Base-by-base conservation (phyloP, 2,329 filamentous ascomycete species). In the Colletotrichum sp. region DNA sequence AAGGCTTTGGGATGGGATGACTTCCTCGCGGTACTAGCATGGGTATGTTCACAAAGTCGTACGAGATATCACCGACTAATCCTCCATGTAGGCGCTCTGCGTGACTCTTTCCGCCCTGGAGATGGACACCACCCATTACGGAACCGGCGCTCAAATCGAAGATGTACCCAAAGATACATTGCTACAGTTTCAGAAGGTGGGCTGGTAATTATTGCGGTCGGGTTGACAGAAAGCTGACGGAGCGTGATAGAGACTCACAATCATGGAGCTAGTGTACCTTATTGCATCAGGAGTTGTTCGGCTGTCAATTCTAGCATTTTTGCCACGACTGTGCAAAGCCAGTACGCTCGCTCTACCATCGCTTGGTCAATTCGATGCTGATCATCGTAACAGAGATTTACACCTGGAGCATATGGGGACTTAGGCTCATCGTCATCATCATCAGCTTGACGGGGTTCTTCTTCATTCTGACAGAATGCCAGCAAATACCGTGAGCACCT, bases 291-390 rank as follows among this genome's bases (percentile, higher is more conserved):
- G 82, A 18, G 72, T 83, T 6, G 80, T 85, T 28, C 79, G 84
- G 60, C 68, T 85, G 18, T 80, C 83, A 4, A 83, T 86, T 36
- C 79, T 83, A 10, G 81, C 82, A 8, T 85, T 85, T 72, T 75
- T 85, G 15, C 81, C 81, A 12, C 81, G 84, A n/a, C 79, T 85
- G 16, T 78, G 77, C 63, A 82, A 81, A 77, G 82, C 84, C 21
- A 81, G 84, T 85, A 79, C 16, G 67, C 34, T 16, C 3, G 12
- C 21, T 26, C 7, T 16, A 21, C 24, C 32, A 18, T 64, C 9
- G 2, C 13, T 39, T 15, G 15, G 34, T 36, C 8, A 4, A 44
- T 10, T 34, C 1, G 1, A 4, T 16, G 60, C 59, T 74, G 15
- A 76, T 30, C 8, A 24, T 3, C 8, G 18, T 68, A 12, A 28